Evolutionary conservation across 2,329 filamentous ascomycete species (phyloP), one percentile per base, ranked within the genome.

Genomic region (Claviceps capensis): DNA sequence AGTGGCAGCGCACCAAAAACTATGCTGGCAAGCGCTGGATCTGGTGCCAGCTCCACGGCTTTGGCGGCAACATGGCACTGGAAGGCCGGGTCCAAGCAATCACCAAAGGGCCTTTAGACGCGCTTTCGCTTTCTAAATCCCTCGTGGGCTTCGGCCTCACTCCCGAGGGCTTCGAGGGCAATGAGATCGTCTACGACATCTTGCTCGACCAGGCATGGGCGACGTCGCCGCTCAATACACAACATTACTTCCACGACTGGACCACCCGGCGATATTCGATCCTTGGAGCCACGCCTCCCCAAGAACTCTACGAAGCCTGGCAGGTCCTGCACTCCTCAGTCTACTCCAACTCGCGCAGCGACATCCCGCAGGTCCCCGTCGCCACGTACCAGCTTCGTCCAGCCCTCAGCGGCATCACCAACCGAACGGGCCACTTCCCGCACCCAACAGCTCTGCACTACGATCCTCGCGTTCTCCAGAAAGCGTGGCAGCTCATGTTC

Each of bases 11-110:
- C 8, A 75, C 73, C 0, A 66, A 72, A 16, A 71, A 68, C 0
- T 78, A 75, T 58, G 72, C 69, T 53, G 73, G 74, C 17, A 76
- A 76, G 56, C 69, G 72, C 0, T 78, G 74, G 74, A 70, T 77
- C 38, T 77, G 75, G 75, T 76, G 73, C 56, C 64, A 76, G 56
- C 60, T 78, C 6, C 75, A 77, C 55, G 67, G 69, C 53, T 77
- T 72, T 53, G 74, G 74, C 5, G 72, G 70, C 16, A 75, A 71
- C 56, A 67, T 69, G 64, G 73, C 72, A 0, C 55, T 77, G 1
- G 76, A 76, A 53, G 74, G 74, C 1, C 74, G 76, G 54, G 65
- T 77, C 16, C 60, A 67, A 51, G 76, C 75, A 41, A 56, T 76
- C 6, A 77, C 74, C 0, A 60, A 68, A 41, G 71, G 72, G 53